A percentile compares a stretch with the other conserved stretches of the same genome.
Evolutionary conservation across 352 stramenopile species (phyloP).

Genomic region (Globisporangium acanthophoron): DNA sequence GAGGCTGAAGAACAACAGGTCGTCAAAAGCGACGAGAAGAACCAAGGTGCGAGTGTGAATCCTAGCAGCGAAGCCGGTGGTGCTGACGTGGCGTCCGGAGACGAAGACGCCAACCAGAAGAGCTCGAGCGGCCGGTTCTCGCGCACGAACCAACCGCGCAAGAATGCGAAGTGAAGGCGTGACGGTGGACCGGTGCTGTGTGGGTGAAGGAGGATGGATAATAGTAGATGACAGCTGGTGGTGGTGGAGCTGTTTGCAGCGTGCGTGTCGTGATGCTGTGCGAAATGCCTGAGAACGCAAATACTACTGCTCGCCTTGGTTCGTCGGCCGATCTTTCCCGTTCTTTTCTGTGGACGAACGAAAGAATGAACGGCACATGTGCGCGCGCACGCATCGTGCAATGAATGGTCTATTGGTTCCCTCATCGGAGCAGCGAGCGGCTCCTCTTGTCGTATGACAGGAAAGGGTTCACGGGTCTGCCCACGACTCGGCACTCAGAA

Average conservation of each 20-base stretch:
- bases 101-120: background rate
- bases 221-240: background rate
- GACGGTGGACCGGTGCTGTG: background rate
- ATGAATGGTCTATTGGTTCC: slow-evolving; percentile 3
- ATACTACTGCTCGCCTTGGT: background rate
- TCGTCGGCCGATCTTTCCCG: background rate
- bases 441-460: background rate
- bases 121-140: background rate
- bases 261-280: background rate
- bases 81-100: background rate
- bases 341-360: background rate
- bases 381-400: background rate
- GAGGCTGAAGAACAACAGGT: background rate
- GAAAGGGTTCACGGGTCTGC: background rate
- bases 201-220: background rate
- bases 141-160: slow-evolving; percentile 1
- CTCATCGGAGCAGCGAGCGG: background rate
- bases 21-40: background rate
- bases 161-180: background rate
- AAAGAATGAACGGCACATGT: background rate
- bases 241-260: background rate
- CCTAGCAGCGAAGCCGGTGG: background rate
- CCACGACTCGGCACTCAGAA: slow-evolving; percentile 15
- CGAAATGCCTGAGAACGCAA: background rate
- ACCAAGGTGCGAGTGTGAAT: background rate